Base-by-base conservation (phyloP, 2,329 filamentous ascomycete genomes). In the Cordyceps farinosa region DNA sequence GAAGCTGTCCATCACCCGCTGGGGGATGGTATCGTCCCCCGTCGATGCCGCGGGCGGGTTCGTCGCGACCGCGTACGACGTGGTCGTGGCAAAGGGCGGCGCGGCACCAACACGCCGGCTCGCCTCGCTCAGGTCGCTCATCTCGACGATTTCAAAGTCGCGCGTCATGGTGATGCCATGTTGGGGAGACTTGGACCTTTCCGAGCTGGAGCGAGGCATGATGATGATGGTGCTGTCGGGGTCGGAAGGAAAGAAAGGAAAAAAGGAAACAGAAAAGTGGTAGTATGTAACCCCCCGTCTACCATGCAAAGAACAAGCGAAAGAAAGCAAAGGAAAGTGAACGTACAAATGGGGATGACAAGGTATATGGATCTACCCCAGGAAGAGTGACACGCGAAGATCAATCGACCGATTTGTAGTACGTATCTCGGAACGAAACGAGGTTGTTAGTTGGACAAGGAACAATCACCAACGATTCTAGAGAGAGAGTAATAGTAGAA, bases 1-100 rank as follows among this genome's bases (percentile, higher is more conserved):
- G 76, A 87, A 87, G 71, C 81, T 80, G 73, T 86, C 81, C 67
- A 83, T 66, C 68, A 81, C 75, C 56, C 76, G 74, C 32, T 67
- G 68, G 48, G 73, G 62, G 57, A 70, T 62, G 42, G 67, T 67
- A 38, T 71, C 40, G 22, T 42, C 48, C 3, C 10, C 42, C 6
- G 17, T 9, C 30, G n/a, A 13, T 11, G 22, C 22, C 22, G 34
- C 29, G 1, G 47, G 61, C 29, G 54, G 65, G 5, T 15, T 52
- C 11, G 61, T 58, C 1, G 66, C 64, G 15, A 65, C 65, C 17
- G 65, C 62, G 22, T 64, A 66, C 34, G 64, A 62, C 1, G 66
- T 64, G 6, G 66, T 56, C 15, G 63, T 50, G n/a, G 56, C 32
- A 38, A 59, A 59, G 10, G 44, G 32, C 30, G 40, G 15, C 30